Evolutionary conservation across 148 eudicot genomes (phyloP), one percentile per base, ranked within the genome.

Genomic region (Euryodendron excelsum): DNA sequence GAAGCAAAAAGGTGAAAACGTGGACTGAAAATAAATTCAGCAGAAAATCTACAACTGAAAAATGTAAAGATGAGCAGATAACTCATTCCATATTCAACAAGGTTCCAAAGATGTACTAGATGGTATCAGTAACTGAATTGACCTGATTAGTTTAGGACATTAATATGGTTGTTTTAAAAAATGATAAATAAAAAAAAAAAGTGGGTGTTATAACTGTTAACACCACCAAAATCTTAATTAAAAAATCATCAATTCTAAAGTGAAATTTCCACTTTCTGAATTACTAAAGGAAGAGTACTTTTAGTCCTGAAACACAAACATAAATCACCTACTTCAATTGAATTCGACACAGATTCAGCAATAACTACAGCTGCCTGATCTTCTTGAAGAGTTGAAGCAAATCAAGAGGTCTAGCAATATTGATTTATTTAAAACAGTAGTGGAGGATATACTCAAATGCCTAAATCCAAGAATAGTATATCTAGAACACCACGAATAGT

Each of bases 1-100:
- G 70, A 36, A 3, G 73, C 78, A 59, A 45, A 37, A 56, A 18
- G 3, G 27, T 62, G 28, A 80, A 65, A n/a, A 47, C 48, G 37
- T 45, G 36, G 13, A 28, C 15, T 11, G 55, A 15, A 31, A 73
- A 31, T 5, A 72, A 73, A 28, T 63, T 53, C 37, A 15, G 20
- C 48, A 37, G 64, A 53, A 50, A 30, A 44, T 71, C 20, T 65
- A 8, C 65, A 14, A 79, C 14, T 5, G 28, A 34, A 23, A 69
- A 44, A 14, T 5, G 34, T 62, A 72, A 18, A 69, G 28, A 27
- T 5, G 3, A 53, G 37, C 23, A 39, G 52, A 28, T 3, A 55
- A 18, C 73, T 30, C 20, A 12, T 27, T 76, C 50, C 44, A 6
- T 30, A 20, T 34, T 18, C 44, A 72, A 5, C 28, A 72, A 75